Evolutionary conservation across 2,329 filamentous ascomycete species (phyloP), one percentile per base, ranked within the genome.

Genomic region (Colletotrichum sansevieriae): DNA sequence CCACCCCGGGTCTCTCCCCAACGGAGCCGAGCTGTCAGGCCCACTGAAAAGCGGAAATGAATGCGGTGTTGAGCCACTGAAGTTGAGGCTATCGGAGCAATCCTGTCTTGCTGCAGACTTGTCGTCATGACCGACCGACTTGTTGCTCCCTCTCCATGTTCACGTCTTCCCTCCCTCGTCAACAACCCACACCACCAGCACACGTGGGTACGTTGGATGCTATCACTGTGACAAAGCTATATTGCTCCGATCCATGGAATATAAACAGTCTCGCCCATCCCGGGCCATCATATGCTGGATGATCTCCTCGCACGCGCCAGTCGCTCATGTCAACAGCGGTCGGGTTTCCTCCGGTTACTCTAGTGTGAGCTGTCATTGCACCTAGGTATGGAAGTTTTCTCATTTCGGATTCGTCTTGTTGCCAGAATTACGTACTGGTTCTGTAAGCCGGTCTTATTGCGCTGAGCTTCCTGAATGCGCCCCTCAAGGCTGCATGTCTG

Each of bases 41-140:
- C 66, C 66, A 65, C 66, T 61, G 62, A 39, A 44, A 41, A 44
- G 66, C 66, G 62, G 66, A 65, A 18, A 69, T 66, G 43, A 66
- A 55, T 7, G 29, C 33, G 55, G 37, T 59, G 54, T 29, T 58
- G 11, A 33, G 63, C 57, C 49, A 56, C 49, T 66, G 57, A 49
- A 51, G 33, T 22, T 35, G 62, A 65, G 56, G 65, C 62, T 51
- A 61, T 68, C 56, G 41, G 61, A 54, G 44, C 47, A 41, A 44
- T 60, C 35, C 54, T 52, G 41, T 58, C 49, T 51, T 61, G 39
- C 62, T 56, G 55, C 55, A 57, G 65, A 61, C 20, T 29, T 29
- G 51, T 37, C 37, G 47, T 46, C 29, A 44, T 46, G 60, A 54
- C 54, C 29, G 7, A 29, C 29, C 29, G 29, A 29, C 52, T 41